These are phyloP conservation scores for Sequoiadendron giganteum DNA, from an alignment of 75 land plant genomes.

Conservation along the genomic window DNA sequence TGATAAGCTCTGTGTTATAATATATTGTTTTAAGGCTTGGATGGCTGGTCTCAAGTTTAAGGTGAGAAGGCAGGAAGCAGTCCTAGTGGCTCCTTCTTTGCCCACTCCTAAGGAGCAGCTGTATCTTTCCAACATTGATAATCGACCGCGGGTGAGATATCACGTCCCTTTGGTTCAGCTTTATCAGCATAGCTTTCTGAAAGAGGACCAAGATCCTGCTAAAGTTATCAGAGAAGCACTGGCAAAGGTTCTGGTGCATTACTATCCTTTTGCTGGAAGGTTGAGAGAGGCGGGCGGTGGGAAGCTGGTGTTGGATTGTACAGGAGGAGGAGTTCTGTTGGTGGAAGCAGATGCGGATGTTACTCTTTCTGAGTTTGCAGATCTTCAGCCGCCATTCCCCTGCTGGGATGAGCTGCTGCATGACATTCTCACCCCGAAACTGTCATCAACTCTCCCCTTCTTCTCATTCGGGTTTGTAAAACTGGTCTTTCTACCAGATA, in stretches of 20 bases:
- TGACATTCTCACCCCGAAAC: neutral
- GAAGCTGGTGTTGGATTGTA: neutral
- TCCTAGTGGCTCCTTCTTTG: neutral
- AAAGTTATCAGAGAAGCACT: neutral
- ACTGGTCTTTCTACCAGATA: neutral
- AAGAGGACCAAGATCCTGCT: too few relatives aligned
- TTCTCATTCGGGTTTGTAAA: neutral
- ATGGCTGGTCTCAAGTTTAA: constrained; percentile 1
- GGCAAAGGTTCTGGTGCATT: neutral
- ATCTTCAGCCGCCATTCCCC: too few relatives aligned
- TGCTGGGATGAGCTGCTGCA: too few relatives aligned
- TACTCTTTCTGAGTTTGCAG: too few relatives aligned
- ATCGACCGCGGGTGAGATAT: too few relatives aligned
- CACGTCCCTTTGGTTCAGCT: too few relatives aligned
- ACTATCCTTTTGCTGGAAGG: constrained; percentile 10
- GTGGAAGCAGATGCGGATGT: too few relatives aligned
- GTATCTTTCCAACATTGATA: too few relatives aligned
- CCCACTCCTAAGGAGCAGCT: too few relatives aligned
- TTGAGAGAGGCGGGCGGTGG: neutral
- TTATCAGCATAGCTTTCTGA: too few relatives aligned
- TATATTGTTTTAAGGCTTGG: too few relatives aligned
- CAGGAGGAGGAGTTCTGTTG: neutral
- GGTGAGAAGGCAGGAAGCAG: neutral
- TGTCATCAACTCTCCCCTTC: neutral
- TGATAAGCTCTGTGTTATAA: too few relatives aligned